These are phyloP conservation scores for Fusarium piperis DNA, from an alignment of 2,329 filamentous ascomycete genomes.

Conservation along the genomic window DNA sequence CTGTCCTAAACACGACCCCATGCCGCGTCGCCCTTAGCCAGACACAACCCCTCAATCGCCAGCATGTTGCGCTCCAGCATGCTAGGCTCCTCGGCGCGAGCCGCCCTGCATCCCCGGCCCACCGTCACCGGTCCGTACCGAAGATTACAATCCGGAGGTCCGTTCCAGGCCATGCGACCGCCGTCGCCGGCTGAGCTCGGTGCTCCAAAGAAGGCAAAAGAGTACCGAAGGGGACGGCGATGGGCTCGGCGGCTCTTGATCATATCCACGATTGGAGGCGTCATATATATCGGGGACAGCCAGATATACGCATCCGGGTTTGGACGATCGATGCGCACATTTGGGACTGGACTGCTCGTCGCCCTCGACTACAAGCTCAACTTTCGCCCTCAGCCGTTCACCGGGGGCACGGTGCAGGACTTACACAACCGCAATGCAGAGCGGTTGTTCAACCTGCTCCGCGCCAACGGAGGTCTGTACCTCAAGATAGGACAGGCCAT, in stretches of 20 bases:
- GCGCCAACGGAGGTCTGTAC: conserved; percentile 90
- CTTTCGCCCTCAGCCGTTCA: conserved; percentile 81
- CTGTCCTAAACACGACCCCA: neutral
- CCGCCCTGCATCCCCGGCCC: conserved; percentile 44
- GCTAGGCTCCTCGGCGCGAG: conserved; percentile 35
- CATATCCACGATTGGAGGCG: conserved; percentile 66
- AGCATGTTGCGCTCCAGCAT: conserved; percentile 45
- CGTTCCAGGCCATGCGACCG: conserved; percentile 75
- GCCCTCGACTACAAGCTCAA: conserved; percentile 97
- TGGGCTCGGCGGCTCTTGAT: conserved; percentile 80
- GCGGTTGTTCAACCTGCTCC: conserved; percentile 81
- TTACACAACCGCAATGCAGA: conserved; percentile 87
- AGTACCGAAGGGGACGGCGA: conserved; percentile 75
- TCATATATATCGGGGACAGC: conserved; percentile 74
- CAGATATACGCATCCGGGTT: conserved; percentile 83
- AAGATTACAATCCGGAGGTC: conserved; percentile 47
- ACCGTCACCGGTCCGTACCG: conserved; percentile 59
- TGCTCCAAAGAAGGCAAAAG: conserved; percentile 73
- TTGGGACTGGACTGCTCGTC: conserved; percentile 79
- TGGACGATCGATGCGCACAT: conserved; percentile 82
- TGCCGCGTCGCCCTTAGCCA: conserved; percentile 15
- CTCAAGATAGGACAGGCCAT: conserved; percentile 98
- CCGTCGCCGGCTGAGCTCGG: conserved; percentile 84
- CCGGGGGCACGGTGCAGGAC: conserved; percentile 77
- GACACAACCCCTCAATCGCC: conserved; percentile 25